A percentile compares a stretch with the other conserved stretches of the same genome.
phyloP scores from a whole-genome alignment of 495 filamentous ascomycete species.

The Aspergillus homomorphus region DNA sequence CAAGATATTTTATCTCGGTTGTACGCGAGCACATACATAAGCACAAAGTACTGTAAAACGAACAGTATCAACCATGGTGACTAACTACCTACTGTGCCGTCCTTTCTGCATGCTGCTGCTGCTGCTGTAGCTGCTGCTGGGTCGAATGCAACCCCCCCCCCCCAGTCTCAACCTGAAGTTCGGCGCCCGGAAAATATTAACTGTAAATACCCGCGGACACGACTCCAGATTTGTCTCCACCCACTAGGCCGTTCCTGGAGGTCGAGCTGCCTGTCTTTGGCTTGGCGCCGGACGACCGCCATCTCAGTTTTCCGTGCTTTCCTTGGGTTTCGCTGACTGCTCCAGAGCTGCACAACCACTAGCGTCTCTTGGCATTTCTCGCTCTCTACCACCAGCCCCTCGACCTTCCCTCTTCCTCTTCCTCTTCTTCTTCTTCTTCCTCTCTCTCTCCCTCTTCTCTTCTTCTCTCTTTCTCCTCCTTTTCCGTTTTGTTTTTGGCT shows the following conservation, averaged over 20 bases:
- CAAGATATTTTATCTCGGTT: too few species aligned
- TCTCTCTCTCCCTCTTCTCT: conserved; percentile 9
- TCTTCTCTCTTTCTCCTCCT: conserved; percentile 21
- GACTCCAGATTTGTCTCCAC: conserved; percentile 44
- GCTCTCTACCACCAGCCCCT: conserved; percentile 48
- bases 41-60: too few species aligned
- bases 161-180: conserved; percentile 11
- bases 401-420: conserved; percentile 39
- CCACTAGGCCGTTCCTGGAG: conserved; percentile 38
- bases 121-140: background rate
- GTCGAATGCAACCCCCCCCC: conserved; percentile 7
- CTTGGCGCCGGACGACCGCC: conserved; percentile 26
- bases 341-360: conserved; percentile 48
- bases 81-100: background rate
- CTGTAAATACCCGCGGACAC: conserved; percentile 31
- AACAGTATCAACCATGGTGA: too few species aligned
- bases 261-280: conserved; percentile 21
- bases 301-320: conserved; percentile 32
- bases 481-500: conserved; percentile 22
- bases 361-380: conserved; percentile 46
- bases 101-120: conserved; percentile 4
- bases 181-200: conserved; percentile 27
- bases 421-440: conserved; percentile 19
- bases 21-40: too few species aligned
- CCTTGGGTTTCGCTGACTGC: conserved; percentile 35